A percentile compares a stretch with the other conserved stretches of the same genome.
Conservation (phyloP, 331 rosid species). For the Pyracantha coccinea region DNA sequence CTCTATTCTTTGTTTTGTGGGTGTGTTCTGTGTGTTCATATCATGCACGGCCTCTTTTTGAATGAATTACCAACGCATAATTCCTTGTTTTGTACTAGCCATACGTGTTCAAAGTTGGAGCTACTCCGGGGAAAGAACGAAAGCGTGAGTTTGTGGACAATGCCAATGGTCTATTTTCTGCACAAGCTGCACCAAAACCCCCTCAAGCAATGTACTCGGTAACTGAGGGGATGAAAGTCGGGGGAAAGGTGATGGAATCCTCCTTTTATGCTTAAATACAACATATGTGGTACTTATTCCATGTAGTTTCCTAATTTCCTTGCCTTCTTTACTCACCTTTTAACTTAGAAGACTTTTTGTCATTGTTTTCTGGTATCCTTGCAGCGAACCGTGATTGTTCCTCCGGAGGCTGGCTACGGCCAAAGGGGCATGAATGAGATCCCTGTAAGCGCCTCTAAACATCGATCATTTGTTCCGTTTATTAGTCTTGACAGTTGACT, state of each 20-base stretch:
- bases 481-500: background rate
- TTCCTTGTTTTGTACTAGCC: conserved; percentile 39
- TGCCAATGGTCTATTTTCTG: conserved; percentile 89
- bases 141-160: conserved; percentile 87
- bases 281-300: too few species aligned
- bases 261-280: background rate
- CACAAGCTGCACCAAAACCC: conserved; percentile 97
- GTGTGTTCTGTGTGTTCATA: background rate
- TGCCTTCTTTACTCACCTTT: too few species aligned
- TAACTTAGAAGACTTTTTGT: background rate
- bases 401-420: conserved; percentile 82
- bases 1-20: conserved; percentile 1
- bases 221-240: conserved; percentile 88
- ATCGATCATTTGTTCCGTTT: background rate
- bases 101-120: conserved; percentile 81
- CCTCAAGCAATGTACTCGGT: conserved; percentile 73
- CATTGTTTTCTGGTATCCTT: conserved; percentile 8
- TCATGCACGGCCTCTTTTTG: background rate
- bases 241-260: conserved; percentile 63
- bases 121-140: conserved; percentile 89
- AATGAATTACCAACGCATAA: background rate
- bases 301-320: too few species aligned
- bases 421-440: conserved; percentile 83
- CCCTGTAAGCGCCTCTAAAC: conserved; percentile 47
- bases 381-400: conserved; percentile 90